Evolutionary conservation across 768 basidiomycete species (phyloP).

Genomic region (Dendrothele bispora): DNA sequence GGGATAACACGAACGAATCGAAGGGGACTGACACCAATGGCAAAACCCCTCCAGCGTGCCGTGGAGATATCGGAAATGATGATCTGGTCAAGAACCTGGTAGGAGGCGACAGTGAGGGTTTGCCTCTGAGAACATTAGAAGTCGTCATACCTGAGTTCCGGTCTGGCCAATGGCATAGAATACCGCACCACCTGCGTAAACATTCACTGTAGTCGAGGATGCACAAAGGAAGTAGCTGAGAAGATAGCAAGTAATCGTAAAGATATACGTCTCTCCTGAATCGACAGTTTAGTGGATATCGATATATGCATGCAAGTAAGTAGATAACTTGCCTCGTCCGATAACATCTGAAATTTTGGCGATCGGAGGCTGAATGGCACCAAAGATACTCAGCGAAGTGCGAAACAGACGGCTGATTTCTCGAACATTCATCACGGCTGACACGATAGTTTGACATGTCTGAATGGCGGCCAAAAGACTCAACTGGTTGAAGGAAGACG

Average conservation of each 20-base stretch:
- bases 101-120: background rate
- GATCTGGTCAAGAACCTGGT: background rate
- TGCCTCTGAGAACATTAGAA: background rate
- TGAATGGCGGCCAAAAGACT: background rate
- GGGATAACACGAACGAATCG: background rate
- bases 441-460: background rate
- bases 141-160: background rate
- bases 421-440: background rate
- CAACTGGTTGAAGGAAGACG: background rate
- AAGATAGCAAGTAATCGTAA: background rate
- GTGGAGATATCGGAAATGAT: background rate
- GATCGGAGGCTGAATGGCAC: background rate
- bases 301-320: too few relatives aligned
- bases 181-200: background rate
- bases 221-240: background rate
- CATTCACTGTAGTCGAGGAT: background rate
- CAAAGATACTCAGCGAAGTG: background rate
- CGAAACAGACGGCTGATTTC: background rate
- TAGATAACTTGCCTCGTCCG: background rate
- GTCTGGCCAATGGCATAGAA: background rate
- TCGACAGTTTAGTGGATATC: too few relatives aligned
- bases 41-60: background rate
- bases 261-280: background rate
- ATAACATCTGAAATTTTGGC: background rate
- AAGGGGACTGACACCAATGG: background rate